Evolutionary conservation across 139 green algal genomes (phyloP), one percentile per base, ranked within the genome.

Genomic region (Tetraselmis chui): DNA sequence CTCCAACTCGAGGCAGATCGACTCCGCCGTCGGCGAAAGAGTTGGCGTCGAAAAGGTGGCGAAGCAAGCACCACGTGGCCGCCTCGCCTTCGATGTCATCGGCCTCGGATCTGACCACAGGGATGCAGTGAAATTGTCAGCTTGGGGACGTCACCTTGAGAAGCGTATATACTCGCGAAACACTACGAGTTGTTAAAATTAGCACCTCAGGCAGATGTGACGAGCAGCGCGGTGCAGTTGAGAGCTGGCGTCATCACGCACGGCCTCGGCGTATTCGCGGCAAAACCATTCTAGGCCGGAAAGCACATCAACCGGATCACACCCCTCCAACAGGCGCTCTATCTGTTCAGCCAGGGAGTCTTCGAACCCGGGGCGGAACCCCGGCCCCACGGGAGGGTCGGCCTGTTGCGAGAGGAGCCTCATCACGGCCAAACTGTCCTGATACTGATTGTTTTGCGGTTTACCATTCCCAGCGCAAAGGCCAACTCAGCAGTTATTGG

Each of bases 51-150:
- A 80, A 80, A 18, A 80, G 77, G 77, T 80, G 77, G 29, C 77
- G 31, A 2, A 80, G 77, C 29, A 80, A 29, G 77, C 77, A 80
- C 77, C 77, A 80, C 77, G 77, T 80, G 2, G 77, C 77, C 24
- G 77, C 77, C 77, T 80, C 77, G 28, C 32, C 29, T 25, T 32
- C 32, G 2, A 80, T 32, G 28, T 80, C 77, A 2, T 31, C n/a
- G 22, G 77, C 77, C 27, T 31, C 77, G 2, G 31, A 28, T 29
- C 32, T 80, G 77, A 18, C 11, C 5, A 18, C 45, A 18, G 18
- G 45, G 45, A n/a, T n/a, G n/a, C n/a, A n/a, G n/a, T n/a, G n/a
- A n/a, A n/a, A n/a, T n/a, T n/a, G n/a, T n/a, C n/a, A n/a, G n/a
- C n/a, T n/a, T n/a, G n/a, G n/a, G n/a, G n/a, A n/a, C n/a, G n/a